Conservation (phyloP, 208 protist species). For the Wallacemonas sp. region DNA sequence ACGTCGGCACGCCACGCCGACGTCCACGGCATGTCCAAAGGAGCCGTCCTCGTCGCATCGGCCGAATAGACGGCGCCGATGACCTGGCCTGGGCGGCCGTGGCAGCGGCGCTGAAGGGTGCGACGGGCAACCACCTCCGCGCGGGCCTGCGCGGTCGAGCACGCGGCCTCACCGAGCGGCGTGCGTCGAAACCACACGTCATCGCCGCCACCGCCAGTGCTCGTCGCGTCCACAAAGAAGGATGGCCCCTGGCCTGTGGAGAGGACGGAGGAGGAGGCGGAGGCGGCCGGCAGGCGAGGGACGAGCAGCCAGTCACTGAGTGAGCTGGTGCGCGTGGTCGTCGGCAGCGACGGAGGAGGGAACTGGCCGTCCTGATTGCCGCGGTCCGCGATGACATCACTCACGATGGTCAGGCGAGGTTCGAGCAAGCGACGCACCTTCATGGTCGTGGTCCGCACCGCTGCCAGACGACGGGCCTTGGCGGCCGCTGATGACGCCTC, state of each 20-base stretch:
- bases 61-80: no score
- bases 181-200: neutral
- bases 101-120: neutral
- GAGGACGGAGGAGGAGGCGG: neutral
- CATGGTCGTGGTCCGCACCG: slow-evolving; percentile 2
- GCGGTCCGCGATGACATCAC: neutral
- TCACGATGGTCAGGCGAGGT: neutral
- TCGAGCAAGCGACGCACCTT: slow-evolving; percentile 15
- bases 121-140: neutral
- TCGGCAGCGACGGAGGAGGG: neutral
- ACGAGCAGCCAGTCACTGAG: slow-evolving; percentile 7
- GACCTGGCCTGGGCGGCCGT: no score
- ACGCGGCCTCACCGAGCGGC: neutral
- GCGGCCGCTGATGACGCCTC: no score
- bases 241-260: neutral
- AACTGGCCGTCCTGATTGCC: neutral
- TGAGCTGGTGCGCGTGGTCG: neutral
- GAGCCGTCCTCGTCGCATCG: no score
- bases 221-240: no score
- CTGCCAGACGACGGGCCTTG: neutral
- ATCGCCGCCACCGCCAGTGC: no score
- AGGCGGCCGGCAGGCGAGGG: neutral
- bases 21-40: neutral
- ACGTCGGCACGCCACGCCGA: neutral
- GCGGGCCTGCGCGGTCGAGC: neutral